Conservation (phyloP, 352 stramenopile species). For the Phytophthora megakarya region DNA sequence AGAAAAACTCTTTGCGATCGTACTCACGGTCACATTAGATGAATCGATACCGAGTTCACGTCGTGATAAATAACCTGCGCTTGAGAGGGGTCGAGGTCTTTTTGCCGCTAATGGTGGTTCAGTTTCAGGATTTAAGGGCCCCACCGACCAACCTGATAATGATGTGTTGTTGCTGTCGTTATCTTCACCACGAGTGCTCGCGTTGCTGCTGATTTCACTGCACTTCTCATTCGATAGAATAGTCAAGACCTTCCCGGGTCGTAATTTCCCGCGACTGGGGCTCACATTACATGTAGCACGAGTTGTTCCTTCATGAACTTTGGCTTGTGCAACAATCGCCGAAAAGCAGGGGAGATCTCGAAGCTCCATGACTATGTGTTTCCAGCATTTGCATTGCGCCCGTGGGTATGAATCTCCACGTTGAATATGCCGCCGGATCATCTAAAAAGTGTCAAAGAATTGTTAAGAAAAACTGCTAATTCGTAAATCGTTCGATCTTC, state of each 20-base stretch:
- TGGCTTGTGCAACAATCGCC: slow-evolving; percentile 13
- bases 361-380: slow-evolving; percentile 78
- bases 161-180: slow-evolving; percentile 32
- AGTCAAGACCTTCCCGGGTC: slow-evolving; percentile 79
- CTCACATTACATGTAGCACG: slow-evolving; percentile 35
- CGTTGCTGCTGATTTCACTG: slow-evolving; percentile 20
- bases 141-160: slow-evolving; percentile 25
- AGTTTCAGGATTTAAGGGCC: slow-evolving; percentile 31
- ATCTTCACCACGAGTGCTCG: slow-evolving; percentile 25
- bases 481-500: background rate
- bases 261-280: slow-evolving; percentile 73
- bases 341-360: slow-evolving; percentile 63
- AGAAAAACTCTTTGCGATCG: slow-evolving; percentile 52
- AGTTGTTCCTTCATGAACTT: slow-evolving; percentile 9
- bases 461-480: background rate
- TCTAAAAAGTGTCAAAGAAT: slow-evolving; percentile 37
- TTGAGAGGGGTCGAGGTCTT: slow-evolving; percentile 29
- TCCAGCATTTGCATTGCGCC: slow-evolving; percentile 77
- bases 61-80: slow-evolving; percentile 24
- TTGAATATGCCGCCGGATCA: slow-evolving; percentile 71
- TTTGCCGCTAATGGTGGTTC: slow-evolving; percentile 9
- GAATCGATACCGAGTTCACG: slow-evolving; percentile 14
- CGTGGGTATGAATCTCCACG: slow-evolving; percentile 70
- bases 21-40: background rate
- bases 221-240: slow-evolving; percentile 58